Evolutionary conservation across 2,329 filamentous ascomycete species (phyloP), one percentile per base, ranked within the genome.

Genomic region (Cadophora sp.): DNA sequence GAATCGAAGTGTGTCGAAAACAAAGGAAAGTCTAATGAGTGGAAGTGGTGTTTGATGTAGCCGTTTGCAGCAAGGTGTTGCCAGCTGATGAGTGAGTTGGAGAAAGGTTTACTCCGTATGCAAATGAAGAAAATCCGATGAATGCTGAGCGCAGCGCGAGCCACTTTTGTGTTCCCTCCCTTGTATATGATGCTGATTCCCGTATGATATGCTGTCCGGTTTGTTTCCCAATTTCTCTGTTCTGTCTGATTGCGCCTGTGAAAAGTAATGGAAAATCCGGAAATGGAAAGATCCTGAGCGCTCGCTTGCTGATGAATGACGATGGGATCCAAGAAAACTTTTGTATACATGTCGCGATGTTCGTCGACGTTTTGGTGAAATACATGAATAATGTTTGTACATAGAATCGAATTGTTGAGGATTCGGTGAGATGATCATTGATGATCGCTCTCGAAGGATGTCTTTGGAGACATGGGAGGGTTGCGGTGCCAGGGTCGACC

Each of bases 401-500:
- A 73, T 66, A 62, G 69, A 70, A 70, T 70, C 36, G 62, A 71
- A 70, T 24, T 16, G 60, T n/a, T 45, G 51, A 48, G 22, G n/a
- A 45, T 59, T 66, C 39, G n/a, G 33, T 36, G 22, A 48, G 41
- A 36, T 45, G 58, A 43, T 70, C 60, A 69, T 51, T 66, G 61
- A 50, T 64, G 66, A 45, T 65, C 68, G 27, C 66, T 70, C 39
- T 76, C 75, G 20, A 68, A 48, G 7, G 72, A 70, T 47, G 68
- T 53, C 66, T 68, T 75, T 22, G 75, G 75, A 43, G 75, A 76
- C 63, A 73, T 70, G 13, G 74, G 73, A 51, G 73, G 71, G 55
- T 39, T 65, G 51, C 87, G 84, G 71, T 82, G 84, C 76, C 88
- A 89, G 30, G 89, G 85, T 66, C 84, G 82, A 39, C 86, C 80